Evolutionary conservation across 139 green algal genomes (phyloP).

Genomic region (Micromonas pusilla): DNA sequence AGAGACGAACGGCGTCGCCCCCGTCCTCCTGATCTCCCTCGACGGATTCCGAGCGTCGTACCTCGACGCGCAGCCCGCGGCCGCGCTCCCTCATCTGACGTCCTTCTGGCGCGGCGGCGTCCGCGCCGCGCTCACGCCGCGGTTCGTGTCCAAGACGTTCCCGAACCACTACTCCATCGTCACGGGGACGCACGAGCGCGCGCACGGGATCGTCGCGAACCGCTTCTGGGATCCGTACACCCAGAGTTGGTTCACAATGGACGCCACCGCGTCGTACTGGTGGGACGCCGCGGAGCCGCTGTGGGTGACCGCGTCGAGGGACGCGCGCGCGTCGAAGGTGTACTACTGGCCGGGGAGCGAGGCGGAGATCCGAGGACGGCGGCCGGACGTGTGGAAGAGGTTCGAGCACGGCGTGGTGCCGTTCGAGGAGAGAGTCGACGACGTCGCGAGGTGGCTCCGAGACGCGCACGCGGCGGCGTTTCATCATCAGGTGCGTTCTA

Average conservation of each 20-base stretch:
- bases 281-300: background rate
- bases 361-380: background rate
- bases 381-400: background rate
- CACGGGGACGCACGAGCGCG: background rate
- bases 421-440: background rate
- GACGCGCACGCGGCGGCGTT: background rate
- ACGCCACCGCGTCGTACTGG: background rate
- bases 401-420: background rate
- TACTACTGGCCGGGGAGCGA: constrained; percentile 4
- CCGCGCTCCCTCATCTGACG: background rate
- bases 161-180: constrained; percentile 26
- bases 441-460: background rate
- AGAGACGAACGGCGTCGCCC: background rate
- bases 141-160: constrained; percentile 24
- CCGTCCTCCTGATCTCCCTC: constrained; percentile 15
- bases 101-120: background rate
- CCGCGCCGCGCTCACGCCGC: background rate
- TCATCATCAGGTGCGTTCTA: too few species aligned
- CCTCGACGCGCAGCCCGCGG: background rate
- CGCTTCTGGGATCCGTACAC: background rate
- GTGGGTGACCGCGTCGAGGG: background rate
- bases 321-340: background rate
- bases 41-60: constrained; percentile 9
- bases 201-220: constrained; percentile 21
- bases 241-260: background rate